These are phyloP conservation scores for Stephanocyclus meneghinianus DNA, from an alignment of 352 stramenopile species.

Conservation along the genomic window DNA sequence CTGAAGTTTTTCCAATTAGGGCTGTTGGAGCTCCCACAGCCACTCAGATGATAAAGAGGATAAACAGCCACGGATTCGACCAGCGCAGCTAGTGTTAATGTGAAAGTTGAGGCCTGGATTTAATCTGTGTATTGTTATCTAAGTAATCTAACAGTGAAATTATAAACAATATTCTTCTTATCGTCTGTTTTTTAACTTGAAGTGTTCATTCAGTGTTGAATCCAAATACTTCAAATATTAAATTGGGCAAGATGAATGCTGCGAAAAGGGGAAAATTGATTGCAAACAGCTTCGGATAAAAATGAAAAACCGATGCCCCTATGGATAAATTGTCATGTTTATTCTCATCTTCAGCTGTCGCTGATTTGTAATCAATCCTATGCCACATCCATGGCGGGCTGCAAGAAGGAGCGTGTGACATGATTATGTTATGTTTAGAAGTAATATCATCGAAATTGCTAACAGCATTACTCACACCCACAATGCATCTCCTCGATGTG, in stretches of 20 bases:
- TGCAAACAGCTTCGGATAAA: slow-evolving; percentile 67
- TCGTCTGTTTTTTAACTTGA: no score
- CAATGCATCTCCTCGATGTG: slow-evolving; percentile 68
- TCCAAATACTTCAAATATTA: slow-evolving; percentile 72
- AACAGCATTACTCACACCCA: slow-evolving; percentile 46
- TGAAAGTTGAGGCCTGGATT: neutral
- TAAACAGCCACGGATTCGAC: neutral
- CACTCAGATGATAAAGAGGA: slow-evolving; percentile 4
- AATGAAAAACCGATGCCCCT: slow-evolving; percentile 82
- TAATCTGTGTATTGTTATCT: neutral
- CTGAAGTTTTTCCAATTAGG: no score
- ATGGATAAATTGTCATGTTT: slow-evolving; percentile 55
- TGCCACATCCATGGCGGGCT: slow-evolving; percentile 79
- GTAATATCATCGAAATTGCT: neutral
- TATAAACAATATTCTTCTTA: no score
- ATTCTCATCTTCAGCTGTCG: neutral
- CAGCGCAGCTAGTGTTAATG: neutral
- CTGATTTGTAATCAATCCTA: slow-evolving; percentile 71
- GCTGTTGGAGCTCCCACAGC: no score
- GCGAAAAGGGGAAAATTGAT: slow-evolving; percentile 72
- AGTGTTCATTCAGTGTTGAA: slow-evolving; percentile 71
- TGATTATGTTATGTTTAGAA: neutral
- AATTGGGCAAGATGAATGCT: slow-evolving; percentile 68
- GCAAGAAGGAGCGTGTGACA: neutral
- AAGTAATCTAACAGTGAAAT: neutral